Evolutionary conservation across 768 basidiomycete genomes (phyloP), one percentile per base, ranked within the genome.

Genomic region (Agaricus subrufescens): DNA sequence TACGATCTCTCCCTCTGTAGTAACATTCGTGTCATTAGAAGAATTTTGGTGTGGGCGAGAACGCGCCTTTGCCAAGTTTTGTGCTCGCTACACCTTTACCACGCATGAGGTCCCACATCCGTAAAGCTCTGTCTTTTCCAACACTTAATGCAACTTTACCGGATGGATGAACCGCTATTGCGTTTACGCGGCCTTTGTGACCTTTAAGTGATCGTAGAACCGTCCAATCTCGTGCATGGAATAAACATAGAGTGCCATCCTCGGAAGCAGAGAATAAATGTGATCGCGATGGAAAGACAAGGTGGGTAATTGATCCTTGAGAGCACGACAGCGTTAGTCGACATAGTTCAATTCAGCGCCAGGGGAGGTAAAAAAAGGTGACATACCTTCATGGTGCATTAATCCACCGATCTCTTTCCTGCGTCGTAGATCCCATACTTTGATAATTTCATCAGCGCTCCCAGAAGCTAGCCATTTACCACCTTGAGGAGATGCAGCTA

Each of bases 61-160:
- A 67, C 78, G 53, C 58, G 91, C 94, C 94, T 74, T 87, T 89
- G 23, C 92, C 91, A 4, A 99, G 70, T 66, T 95, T 94, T 46
- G 84, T 88, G 68, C 94, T 93, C 6, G 92, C 93, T 10, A 84
- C 84, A 3, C 92, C 91, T 68, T 89, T 88, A 0, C 96, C 96
- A 45, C 95, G 77, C 91, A 98, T 95, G 48, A 99, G 75, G 75
- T 99, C 97, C 97, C 97, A 99, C 95, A 99, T 97, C 43, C 94
- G 81, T 57, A 98, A 61, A 3, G 90, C 91, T 60, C 81, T 79
- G 65, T 98, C 97, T 64, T 86, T 87, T 6, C 97, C 96, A 0
- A 98, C 94, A 58, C 87, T 93, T 40, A 99, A 70, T 0, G 88
- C 95, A 15, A 98, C 82, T 63, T 98, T 91, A 5, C 95, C 92